Evolutionary conservation across 2,329 filamentous ascomycete species (phyloP).

Genomic region (Celoporthe dispersa): DNA sequence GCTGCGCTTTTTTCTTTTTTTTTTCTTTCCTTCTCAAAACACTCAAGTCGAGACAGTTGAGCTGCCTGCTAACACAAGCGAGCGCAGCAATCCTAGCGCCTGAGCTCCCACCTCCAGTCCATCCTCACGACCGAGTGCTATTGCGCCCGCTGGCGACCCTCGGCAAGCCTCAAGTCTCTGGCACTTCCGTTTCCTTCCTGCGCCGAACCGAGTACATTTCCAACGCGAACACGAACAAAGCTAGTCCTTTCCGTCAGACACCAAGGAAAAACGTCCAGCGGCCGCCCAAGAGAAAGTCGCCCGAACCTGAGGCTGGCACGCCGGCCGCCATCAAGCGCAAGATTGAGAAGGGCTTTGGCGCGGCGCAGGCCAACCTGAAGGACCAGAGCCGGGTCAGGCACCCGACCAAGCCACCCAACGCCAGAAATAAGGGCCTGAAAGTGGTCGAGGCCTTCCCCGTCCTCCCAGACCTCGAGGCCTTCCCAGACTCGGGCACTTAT

Average conservation of each 20-base stretch:
- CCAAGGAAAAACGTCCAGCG: constrained; percentile 40
- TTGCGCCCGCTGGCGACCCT: constrained; percentile 83
- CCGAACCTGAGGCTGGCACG: constrained; percentile 63
- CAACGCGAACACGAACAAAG: constrained; percentile 29
- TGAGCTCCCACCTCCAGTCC: constrained; percentile 69
- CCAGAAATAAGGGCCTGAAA: constrained; percentile 50
- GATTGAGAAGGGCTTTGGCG: constrained; percentile 66
- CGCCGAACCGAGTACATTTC: constrained; percentile 96
- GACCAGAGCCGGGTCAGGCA: constrained; percentile 60
- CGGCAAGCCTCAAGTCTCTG: constrained; percentile 78
- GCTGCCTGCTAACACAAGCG: constrained; percentile 27
- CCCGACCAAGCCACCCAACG: constrained; percentile 51
- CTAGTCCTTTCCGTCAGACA: constrained; percentile 24
- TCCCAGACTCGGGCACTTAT: constrained; percentile 71
- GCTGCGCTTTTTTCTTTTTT: not conserved
- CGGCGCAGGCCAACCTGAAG: constrained; percentile 57
- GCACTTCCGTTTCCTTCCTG: constrained; percentile 86
- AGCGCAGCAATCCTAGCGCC: constrained; percentile 78
- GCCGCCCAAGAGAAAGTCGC: constrained; percentile 55
- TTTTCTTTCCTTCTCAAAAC: too few relatives aligned
- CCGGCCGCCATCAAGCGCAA: constrained; percentile 70
- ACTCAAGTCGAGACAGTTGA: not conserved
- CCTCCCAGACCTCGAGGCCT: constrained; percentile 69
- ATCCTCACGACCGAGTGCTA: constrained; percentile 83
- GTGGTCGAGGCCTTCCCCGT: constrained; percentile 65